Evolutionary conservation across 2,329 filamentous ascomycete genomes (phyloP).

Genomic region (Penicillium oxalicum): DNA sequence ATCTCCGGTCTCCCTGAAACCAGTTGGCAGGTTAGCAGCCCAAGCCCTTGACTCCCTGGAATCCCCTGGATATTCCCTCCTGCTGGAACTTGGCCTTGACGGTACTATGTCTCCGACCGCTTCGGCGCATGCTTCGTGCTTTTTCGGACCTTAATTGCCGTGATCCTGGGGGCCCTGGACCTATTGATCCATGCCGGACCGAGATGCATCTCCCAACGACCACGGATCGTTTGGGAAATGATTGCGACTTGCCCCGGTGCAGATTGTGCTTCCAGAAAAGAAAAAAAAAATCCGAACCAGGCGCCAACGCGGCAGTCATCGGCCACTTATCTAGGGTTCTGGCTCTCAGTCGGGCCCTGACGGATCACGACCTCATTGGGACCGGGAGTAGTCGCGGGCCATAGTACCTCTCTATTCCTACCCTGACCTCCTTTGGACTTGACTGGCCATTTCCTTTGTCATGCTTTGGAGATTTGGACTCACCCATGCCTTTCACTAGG

Average conservation of each 20-base stretch:
- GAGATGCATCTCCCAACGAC: background rate
- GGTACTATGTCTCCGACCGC: too few species aligned
- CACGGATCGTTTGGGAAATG: too few species aligned
- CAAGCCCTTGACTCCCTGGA: constrained; percentile 27
- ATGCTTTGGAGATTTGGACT: constrained; percentile 59
- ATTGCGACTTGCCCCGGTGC: too few species aligned
- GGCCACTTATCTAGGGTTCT: constrained; percentile 4
- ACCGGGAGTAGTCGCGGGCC: constrained; percentile 16
- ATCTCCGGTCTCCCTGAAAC: constrained; percentile 97
- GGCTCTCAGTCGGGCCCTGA: constrained; percentile 10
- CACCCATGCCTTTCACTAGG: constrained; percentile 76
- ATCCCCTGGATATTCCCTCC: constrained; percentile 13
- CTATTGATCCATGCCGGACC: constrained; percentile 2
- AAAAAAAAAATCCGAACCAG: constrained; percentile 1
- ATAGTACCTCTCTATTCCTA: background rate
- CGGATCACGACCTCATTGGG: constrained; percentile 12
- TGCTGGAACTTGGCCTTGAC: constrained; percentile 1
- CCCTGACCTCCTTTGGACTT: constrained; percentile 7
- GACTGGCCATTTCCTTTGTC: constrained; percentile 7
- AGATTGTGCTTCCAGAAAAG: too few species aligned
- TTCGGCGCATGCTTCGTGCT: constrained; percentile 2
- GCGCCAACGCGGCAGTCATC: background rate
- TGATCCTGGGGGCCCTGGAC: constrained; percentile 10
- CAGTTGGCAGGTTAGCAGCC: constrained; percentile 97
- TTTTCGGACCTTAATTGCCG: constrained; percentile 3